Base-by-base conservation (phyloP, 257 asterid genomes). In the Linderniella brevidens region DNA sequence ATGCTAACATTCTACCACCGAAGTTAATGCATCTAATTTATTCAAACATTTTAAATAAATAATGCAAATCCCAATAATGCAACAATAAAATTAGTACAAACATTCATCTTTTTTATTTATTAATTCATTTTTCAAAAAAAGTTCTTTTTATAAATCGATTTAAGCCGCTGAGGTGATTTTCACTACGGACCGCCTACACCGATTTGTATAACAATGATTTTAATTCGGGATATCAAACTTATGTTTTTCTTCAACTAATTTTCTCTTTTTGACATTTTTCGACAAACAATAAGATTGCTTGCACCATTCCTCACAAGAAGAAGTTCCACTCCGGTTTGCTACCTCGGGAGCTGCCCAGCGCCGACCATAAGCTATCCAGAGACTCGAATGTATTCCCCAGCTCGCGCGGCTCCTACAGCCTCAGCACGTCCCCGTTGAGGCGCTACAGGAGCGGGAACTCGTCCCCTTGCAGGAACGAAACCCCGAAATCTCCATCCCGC, bases 401-500 rank as follows among this genome's bases (percentile, higher is more conserved):
- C 54, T 29, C 73, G 13, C 63, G 37, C 8, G 74, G 73, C 49
- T 64, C 77, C 3, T 45, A 36, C 45, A 67, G 49, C 53, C 56
- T 75, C 10, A 80, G 76, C n/a, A 70, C 62, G 55, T 82, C 97
- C 47, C 81, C 84, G 37, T 50, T 70, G 41, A 72, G 85, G 66
- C 77, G 71, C 15, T 61, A 63, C 54, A 58, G 92, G 63, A 77
- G 92, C 15, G 94, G 82, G 1, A 80, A 58, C 66, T 67, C 79
- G 56, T 85, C 96, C 57, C 99, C 99, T 14, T 79, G 73, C 50
- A 65, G 96, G 48, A 85, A 82, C 35, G 85, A 79, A 44, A 64
- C 83, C 9, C 85, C 53, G 60, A 25, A 25, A 25, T 82, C 96
- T 57, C 83, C 94, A 35, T 85, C 79, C 48, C 77, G 64, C 15